phyloP scores from a whole-genome alignment of 768 basidiomycete genomes.

The Serendipita sp. region DNA sequence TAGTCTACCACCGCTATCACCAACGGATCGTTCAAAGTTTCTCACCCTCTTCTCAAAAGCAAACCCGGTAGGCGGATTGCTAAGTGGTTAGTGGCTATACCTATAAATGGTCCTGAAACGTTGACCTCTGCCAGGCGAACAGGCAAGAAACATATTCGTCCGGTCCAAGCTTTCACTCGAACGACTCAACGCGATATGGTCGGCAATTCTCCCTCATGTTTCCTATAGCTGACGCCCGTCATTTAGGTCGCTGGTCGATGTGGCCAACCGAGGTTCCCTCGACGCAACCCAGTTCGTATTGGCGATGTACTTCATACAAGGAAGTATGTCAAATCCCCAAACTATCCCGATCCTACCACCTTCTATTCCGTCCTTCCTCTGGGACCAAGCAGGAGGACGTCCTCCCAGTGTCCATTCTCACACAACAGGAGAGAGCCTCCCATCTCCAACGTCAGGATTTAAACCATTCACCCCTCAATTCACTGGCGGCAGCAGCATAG shows the following conservation, averaged over 20 bases:
- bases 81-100: constrained; percentile 40
- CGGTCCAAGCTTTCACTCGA: constrained; percentile 80
- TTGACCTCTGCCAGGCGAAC: constrained; percentile 39
- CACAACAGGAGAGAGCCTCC: constrained; percentile 29
- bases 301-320: constrained; percentile 93
- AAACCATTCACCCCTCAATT: constrained; percentile 40
- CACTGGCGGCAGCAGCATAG: constrained; percentile 28
- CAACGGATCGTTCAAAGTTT: constrained; percentile 76
- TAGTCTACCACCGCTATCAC: constrained; percentile 48
- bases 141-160: constrained; percentile 78
- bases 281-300: constrained; percentile 86
- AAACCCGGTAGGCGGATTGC: constrained; percentile 56
- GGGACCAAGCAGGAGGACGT: constrained; percentile 56
- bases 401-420: constrained; percentile 28
- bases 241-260: constrained; percentile 82
- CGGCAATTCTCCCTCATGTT: constrained; percentile 13
- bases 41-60: constrained; percentile 54
- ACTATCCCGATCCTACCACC: constrained; percentile 46
- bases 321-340: constrained; percentile 59
- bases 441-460: constrained; percentile 11
- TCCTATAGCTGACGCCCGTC: not conserved
- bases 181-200: constrained; percentile 88
- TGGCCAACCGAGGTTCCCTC: constrained; percentile 74
- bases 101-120: constrained; percentile 4
- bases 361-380: constrained; percentile 63